Evolutionary conservation across 2,329 filamentous ascomycete species (phyloP).

Genomic region (Talaromyces atroroseus): DNA sequence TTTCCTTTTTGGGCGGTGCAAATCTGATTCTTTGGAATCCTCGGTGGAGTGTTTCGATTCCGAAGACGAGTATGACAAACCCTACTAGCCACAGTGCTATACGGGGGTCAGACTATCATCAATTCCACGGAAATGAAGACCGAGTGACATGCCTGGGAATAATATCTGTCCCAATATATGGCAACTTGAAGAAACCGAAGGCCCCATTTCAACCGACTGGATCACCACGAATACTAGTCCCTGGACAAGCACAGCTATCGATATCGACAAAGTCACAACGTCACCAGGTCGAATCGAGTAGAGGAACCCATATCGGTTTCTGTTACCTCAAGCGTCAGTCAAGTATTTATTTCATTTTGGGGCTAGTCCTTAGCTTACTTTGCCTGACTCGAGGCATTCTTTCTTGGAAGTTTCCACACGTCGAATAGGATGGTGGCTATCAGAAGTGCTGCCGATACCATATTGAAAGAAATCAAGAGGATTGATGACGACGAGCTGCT

Average conservation of each 20-base stretch:
- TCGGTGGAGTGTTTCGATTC: constrained; percentile 19
- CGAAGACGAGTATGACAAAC: constrained; percentile 21
- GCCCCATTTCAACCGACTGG: constrained; percentile 13
- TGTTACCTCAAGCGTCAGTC: constrained; percentile 1
- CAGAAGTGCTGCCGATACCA: constrained; percentile 13
- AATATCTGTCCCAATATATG: constrained; percentile 18
- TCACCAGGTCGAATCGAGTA: constrained; percentile 17
- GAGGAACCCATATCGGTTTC: constrained; percentile 11
- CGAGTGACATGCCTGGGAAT: constrained; percentile 18
- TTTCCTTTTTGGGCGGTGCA: constrained; percentile 15
- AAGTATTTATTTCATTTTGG: not conserved
- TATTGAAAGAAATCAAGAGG: constrained; percentile 14
- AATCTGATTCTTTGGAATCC: constrained; percentile 16
- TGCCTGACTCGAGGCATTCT: not conserved
- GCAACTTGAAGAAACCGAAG: constrained; percentile 8
- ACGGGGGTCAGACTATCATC: not conserved
- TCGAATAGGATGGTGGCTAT: constrained; percentile 13
- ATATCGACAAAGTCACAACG: constrained; percentile 15
- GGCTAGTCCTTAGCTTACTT: constrained; percentile 8
- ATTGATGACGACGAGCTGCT: constrained; percentile 10
- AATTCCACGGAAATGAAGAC: not conserved
- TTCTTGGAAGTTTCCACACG: constrained; percentile 9
- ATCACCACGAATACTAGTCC: constrained; percentile 15
- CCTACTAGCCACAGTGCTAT: constrained; percentile 23
- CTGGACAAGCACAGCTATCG: constrained; percentile 16